Base-by-base conservation (phyloP, 169 alveolate genomes). In the Theileria luwenshuni region DNA sequence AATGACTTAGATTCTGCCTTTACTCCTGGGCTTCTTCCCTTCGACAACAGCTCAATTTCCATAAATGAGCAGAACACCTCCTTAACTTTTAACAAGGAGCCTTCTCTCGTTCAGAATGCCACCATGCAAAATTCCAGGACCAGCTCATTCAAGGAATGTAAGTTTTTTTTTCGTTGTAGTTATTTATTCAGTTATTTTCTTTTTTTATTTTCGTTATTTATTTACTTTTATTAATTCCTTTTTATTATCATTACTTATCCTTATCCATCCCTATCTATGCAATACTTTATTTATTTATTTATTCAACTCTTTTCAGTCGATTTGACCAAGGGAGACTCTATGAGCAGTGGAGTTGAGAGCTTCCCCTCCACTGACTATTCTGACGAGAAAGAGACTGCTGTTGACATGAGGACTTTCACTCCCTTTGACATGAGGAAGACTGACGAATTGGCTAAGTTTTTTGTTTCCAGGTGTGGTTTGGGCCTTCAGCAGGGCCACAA, bases 351-450 rank as follows among this genome's bases (percentile, higher is more conserved):
- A 5, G 17, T 27, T 21, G 17, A 3, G 43, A 60, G 51, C 12
- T 35, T 21, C 15, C 47, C 76, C 7, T 38, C 76, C n/a, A 68
- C 76, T 19, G 30, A 51, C 33, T 28, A 13, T 23, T 33, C 79
- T 19, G 58, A 35, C 42, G 27, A 35, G 8, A 76, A 0, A 21
- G 80, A 63, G 21, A 63, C 47, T 25, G 7, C 74, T 1, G 49
- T 74, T 30, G 89, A 73, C 23, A 81, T 72, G 89, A 30, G 45
- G 23, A 64, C 85, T 0, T 72, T 32, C 62, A 74, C 89, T 12
- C 85, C 85, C 12, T 81, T 81, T 42, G 80, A 74, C 76, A 81
- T 81, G 89, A 67, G 48, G 72, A 81, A 59, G 15, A 77, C 77
- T 27, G 89, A 81, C 19, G 77, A 81, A 51, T 64, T 77, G 15